A percentile compares a stretch with the other conserved stretches of the same genome.
These are phyloP conservation scores for Alnus glutinosa DNA, from an alignment of 306 rosid species.

Conservation along the genomic window DNA sequence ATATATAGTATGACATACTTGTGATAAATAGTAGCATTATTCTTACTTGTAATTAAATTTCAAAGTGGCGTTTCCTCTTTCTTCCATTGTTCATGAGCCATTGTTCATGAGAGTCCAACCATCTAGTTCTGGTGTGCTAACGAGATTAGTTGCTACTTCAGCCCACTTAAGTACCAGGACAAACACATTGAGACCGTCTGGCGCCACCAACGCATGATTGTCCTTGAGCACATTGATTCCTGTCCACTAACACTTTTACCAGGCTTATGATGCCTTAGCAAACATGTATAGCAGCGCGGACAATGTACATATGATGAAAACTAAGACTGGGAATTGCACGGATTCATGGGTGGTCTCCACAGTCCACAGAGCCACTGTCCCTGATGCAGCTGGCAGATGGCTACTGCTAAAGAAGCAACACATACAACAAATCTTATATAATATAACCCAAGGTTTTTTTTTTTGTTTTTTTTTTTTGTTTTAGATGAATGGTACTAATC, in stretches of 20 bases:
- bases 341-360: conserved; percentile 8
- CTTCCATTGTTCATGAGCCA: background rate
- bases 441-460: too few relatives aligned
- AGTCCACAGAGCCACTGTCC: conserved; percentile 15
- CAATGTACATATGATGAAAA: conserved; percentile 19
- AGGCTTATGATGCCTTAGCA: too few relatives aligned
- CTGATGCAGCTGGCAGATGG: conserved; percentile 7
- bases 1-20: too few relatives aligned
- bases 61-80: background rate
- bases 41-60: too few relatives aligned
- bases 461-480: too few relatives aligned
- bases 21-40: too few relatives aligned
- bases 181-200: background rate
- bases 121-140: background rate
- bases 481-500: background rate
- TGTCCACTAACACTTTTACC: background rate
- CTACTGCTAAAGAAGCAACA: conserved; percentile 10
- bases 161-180: too few relatives aligned
- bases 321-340: conserved; percentile 17
- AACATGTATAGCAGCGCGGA: background rate
- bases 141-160: background rate
- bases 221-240: background rate
- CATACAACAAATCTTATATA: too few relatives aligned
- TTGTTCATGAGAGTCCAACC: background rate
- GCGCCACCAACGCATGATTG: background rate